Conservation (phyloP, 1,284 basidiomycete species). For the Athelia psychrophila region DNA sequence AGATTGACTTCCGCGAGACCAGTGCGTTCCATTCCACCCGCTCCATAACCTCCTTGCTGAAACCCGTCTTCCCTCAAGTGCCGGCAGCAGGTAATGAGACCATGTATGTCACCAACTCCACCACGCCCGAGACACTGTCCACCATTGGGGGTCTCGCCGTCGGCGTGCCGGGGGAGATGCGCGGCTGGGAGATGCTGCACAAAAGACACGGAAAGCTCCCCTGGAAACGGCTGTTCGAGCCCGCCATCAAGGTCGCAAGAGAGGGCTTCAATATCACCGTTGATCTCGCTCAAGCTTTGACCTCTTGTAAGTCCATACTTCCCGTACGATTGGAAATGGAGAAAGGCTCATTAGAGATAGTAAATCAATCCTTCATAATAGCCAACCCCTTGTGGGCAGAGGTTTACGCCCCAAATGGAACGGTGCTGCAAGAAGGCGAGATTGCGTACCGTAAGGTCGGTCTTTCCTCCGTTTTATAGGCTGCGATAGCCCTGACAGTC, state of each 20-base stretch:
- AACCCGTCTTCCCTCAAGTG: no score
- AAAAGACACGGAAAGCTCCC: conserved; percentile 40
- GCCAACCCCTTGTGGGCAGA: conserved; percentile 39
- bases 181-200: conserved; percentile 48
- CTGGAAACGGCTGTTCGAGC: conserved; percentile 45
- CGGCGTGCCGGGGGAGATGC: conserved; percentile 54
- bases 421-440: conserved; percentile 26
- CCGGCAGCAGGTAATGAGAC: conserved; percentile 40
- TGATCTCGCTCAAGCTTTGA: conserved; percentile 41
- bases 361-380: no score
- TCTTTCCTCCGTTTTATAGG: conserved; percentile 15
- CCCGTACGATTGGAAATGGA: background rate
- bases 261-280: conserved; percentile 21
- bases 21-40: conserved; percentile 1
- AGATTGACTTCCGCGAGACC: conserved; percentile 58
- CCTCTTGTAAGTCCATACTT: conserved; percentile 17
- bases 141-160: conserved; percentile 51
- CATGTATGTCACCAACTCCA: conserved; percentile 38
- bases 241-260: conserved; percentile 43
- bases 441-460: conserved; percentile 33
- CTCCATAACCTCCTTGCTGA: no score
- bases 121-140: conserved; percentile 19
- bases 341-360: conserved; percentile 18
- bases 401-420: conserved; percentile 44
- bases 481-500: no score